Percentiles rank a stretch among this genome's conserved stretches.
Evolutionary conservation across 345 rosid genomes (phyloP).

Genomic region (Physaria fendleri): DNA sequence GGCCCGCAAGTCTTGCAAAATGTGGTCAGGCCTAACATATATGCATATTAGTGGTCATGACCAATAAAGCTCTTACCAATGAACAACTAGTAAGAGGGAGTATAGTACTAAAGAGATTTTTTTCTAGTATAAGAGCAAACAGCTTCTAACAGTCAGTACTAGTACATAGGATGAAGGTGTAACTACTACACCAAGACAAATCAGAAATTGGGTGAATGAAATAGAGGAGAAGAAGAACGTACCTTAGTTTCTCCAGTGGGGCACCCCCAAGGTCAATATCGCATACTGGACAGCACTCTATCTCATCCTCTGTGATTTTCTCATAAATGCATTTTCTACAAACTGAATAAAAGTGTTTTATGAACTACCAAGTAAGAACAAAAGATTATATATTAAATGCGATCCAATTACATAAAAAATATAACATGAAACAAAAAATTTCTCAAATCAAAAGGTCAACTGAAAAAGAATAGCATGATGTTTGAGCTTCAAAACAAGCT

Average conservation of each 20-base stretch:
- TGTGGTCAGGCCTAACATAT: conserved; percentile 72
- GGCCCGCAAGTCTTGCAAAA: conserved; percentile 80
- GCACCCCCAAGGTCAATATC: conserved; percentile 68
- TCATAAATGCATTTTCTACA: conserved; percentile 84
- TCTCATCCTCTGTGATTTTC: conserved; percentile 69
- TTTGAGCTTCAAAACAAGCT: conserved; percentile 8
- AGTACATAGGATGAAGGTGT: too few species aligned
- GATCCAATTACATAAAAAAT: not conserved
- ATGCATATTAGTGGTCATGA: conserved; percentile 9
- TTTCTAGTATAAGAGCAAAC: too few species aligned
- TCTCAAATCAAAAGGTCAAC: not conserved
- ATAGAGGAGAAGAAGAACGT: conserved; percentile 14
- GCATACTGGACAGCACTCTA: conserved; percentile 79
- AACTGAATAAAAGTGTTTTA: conserved; percentile 38
- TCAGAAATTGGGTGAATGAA: not conserved
- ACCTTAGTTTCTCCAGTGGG: conserved; percentile 89
- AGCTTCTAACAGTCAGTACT: too few species aligned
- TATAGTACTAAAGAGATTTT: too few species aligned
- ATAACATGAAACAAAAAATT: not conserved
- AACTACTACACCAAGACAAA: too few species aligned
- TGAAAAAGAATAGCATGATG: not conserved
- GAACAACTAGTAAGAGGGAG: not conserved
- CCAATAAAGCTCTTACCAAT: conserved; percentile 7
- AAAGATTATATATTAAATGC: not conserved
- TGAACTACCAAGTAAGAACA: conserved; percentile 3